These are phyloP conservation scores for Austroboletus olivaceoglutinosus DNA, from an alignment of 1,284 basidiomycete genomes.

Conservation along the genomic window DNA sequence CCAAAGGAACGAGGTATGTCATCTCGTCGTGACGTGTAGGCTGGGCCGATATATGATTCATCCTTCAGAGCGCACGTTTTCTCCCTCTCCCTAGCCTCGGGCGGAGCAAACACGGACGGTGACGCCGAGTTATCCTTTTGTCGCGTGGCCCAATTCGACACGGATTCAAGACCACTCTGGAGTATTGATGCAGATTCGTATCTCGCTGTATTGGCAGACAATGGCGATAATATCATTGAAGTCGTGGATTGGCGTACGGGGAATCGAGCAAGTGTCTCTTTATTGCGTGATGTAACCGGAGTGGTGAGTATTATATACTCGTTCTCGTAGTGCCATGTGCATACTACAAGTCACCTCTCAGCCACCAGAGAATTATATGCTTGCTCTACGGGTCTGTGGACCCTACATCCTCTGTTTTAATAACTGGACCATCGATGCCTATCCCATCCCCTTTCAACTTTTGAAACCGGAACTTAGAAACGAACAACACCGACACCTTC, in stretches of 20 bases:
- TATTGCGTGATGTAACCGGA: background rate
- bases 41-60: background rate
- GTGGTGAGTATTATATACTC: conserved; percentile 8
- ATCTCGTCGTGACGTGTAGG: background rate
- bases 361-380: conserved; percentile 43
- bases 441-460: conserved; percentile 27
- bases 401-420: conserved; percentile 48
- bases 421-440: conserved; percentile 47
- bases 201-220: conserved; percentile 6
- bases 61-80: conserved; percentile 10
- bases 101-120: background rate
- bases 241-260: conserved; percentile 20
- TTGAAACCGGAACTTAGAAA: background rate
- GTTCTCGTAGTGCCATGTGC: background rate
- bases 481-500: conserved; percentile 2
- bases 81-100: conserved; percentile 2
- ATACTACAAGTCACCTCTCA: conserved; percentile 18
- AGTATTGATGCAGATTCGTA: conserved; percentile 18
- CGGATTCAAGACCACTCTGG: background rate
- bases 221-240: conserved; percentile 1
- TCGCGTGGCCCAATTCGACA: conserved; percentile 5
- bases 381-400: conserved; percentile 39
- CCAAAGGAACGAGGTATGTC: conserved; percentile 2
- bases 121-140: conserved; percentile 3
- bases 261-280: background rate